These are phyloP conservation scores for Stephanocyclus meneghinianus DNA, from an alignment of 352 stramenopile genomes.

Conservation along the genomic window DNA sequence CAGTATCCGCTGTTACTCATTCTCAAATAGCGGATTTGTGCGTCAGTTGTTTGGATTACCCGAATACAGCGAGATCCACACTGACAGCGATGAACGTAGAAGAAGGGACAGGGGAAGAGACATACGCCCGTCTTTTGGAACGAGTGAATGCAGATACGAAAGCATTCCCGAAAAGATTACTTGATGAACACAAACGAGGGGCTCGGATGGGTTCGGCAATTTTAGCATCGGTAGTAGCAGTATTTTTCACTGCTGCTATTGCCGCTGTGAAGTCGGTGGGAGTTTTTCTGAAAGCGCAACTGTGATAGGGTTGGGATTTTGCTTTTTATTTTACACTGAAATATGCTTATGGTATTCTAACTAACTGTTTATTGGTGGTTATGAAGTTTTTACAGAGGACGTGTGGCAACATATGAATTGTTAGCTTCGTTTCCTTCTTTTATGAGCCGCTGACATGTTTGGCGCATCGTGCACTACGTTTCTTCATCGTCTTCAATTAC, in stretches of 20 bases:
- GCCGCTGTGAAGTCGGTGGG: constrained; percentile 17
- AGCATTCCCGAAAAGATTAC: constrained; percentile 46
- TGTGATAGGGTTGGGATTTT: background rate
- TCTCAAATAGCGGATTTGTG: constrained; percentile 63
- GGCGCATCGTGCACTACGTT: no score
- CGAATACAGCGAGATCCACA: constrained; percentile 49
- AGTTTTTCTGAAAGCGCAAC: constrained; percentile 18
- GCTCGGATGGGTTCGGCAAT: constrained; percentile 38
- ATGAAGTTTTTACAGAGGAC: no score
- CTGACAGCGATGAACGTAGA: constrained; percentile 68
- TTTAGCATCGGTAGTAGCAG: constrained; percentile 32
- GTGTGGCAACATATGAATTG: background rate
- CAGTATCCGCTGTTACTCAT: constrained; percentile 58
- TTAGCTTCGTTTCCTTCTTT: no score
- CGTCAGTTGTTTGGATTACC: constrained; percentile 54
- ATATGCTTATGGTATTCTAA: background rate
- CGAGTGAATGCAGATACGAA: constrained; percentile 53
- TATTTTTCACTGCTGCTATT: constrained; percentile 17
- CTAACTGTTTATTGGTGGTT: no score
- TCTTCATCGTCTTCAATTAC: no score
- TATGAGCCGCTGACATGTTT: no score
- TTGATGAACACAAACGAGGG: constrained; percentile 41
- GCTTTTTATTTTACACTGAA: background rate
- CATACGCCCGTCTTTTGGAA: constrained; percentile 51
- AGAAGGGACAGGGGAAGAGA: constrained; percentile 29